Base-by-base conservation (phyloP, 1,139 yeast species). In the Geotrichum bryndzae region DNA sequence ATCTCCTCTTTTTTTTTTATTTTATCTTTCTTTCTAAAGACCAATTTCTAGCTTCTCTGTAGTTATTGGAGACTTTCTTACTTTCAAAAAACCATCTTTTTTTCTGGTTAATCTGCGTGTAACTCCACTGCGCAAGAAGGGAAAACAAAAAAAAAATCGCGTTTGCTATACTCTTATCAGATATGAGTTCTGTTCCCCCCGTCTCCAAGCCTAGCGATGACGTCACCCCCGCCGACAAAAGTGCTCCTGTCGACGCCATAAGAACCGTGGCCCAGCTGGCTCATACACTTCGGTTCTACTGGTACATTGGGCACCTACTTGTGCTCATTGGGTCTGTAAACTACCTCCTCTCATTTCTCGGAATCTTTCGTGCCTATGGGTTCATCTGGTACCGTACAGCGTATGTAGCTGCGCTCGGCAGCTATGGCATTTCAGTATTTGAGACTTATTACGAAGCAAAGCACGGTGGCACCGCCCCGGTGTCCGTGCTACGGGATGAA, bases 361-460 rank as follows among this genome's bases (percentile, higher is more conserved):
- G 56, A 5, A 11, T 54, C 6, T 54, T 54, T 18, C 13, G 15
- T 22, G 33, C 56, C 1, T 22, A 38, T 13, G 51, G 51, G 8
- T 54, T 38, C 35, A 5, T 15, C 35, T 54, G 56, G 56, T 54
- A 54, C 13, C 41, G 56, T 23, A 27, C 27, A 3, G 50, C 56
- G 2, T 54, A 38, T n/a, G 13, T 54, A 10, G 22, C 56, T 10
- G 25, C 56, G 13, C 25, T 54, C 18, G 33, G 3, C 10, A 38
- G 51, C 8, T 54, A 54, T 25, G 56, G 56, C 7, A 54, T 54
- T 25, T 41, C 56, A 11, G 22, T 54, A 2, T 54, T 22, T 29
- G 56, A 54, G 23, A 54, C 31, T 7, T 54, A 54, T 27, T 54
- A 22, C 11, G 56, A 54, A 31, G 18, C 18, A 38, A 54, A 41